Conservation (phyloP, 2,329 filamentous ascomycete species). For the Venturia asperata region DNA sequence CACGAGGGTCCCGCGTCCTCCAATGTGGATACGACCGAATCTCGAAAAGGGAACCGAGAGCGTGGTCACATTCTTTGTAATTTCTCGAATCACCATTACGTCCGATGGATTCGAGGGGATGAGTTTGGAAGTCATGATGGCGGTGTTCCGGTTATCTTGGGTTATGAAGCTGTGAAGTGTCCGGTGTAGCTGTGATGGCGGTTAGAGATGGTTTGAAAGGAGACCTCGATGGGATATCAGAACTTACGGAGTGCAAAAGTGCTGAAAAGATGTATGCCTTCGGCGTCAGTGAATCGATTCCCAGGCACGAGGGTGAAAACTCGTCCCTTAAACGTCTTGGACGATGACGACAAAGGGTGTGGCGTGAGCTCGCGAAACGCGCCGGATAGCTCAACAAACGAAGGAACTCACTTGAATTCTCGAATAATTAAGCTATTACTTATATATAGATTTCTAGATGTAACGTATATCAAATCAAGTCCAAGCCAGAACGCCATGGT, state of each 20-base stretch:
- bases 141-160: background rate
- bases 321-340: background rate
- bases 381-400: too few relatives aligned
- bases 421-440: background rate
- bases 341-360: conserved; percentile 8
- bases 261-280: background rate
- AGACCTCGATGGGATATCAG: background rate
- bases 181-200: background rate
- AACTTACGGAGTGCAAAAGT: background rate
- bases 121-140: conserved; percentile 23
- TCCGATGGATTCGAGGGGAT: conserved; percentile 61
- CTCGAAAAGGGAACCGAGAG: conserved; percentile 79
- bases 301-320: background rate
- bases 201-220: background rate
- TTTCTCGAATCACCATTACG: conserved; percentile 82
- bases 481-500: background rate
- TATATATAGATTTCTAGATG: background rate
- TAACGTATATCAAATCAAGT: background rate
- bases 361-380: conserved; percentile 1
- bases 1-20: conserved; percentile 79
- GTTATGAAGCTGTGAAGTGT: background rate
- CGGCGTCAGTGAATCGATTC: background rate
- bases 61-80: conserved; percentile 72
- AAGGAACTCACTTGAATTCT: background rate
- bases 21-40: conserved; percentile 71